These are phyloP conservation scores for Albugo laibachii DNA, from an alignment of 352 stramenopile species.

Conservation along the genomic window DNA sequence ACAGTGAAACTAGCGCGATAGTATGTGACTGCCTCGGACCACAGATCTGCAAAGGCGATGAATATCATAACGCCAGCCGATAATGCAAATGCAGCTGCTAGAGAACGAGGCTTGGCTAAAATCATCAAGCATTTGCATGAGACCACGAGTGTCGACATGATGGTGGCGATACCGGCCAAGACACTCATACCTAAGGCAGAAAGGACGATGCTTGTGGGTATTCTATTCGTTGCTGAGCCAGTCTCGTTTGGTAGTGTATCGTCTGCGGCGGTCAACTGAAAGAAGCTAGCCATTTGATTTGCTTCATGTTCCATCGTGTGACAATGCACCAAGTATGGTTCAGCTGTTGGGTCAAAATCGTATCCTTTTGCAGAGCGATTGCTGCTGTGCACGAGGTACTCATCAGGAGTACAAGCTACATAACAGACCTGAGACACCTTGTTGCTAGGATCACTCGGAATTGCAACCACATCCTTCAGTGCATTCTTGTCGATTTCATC, in stretches of 20 bases:
- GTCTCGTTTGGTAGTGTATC: slow-evolving; percentile 23
- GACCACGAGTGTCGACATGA: slow-evolving; percentile 41
- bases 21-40: slow-evolving; percentile 28
- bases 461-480: slow-evolving; percentile 56
- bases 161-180: slow-evolving; percentile 41
- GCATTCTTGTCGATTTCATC: slow-evolving; percentile 40
- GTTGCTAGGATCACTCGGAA: slow-evolving; percentile 24
- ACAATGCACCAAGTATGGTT: slow-evolving; percentile 58
- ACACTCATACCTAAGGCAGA: slow-evolving; percentile 61
- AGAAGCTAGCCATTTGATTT: slow-evolving; percentile 52
- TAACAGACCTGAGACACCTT: slow-evolving; percentile 51
- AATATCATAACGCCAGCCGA: slow-evolving; percentile 62
- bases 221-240: slow-evolving; percentile 8
- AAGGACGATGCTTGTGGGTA: slow-evolving; percentile 26
- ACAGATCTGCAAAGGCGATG: slow-evolving; percentile 51
- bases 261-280: slow-evolving; percentile 30
- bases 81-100: slow-evolving; percentile 48
- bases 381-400: slow-evolving; percentile 34
- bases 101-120: slow-evolving; percentile 24
- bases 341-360: slow-evolving; percentile 34
- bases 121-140: slow-evolving; percentile 44
- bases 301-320: slow-evolving; percentile 65
- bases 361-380: slow-evolving; percentile 29
- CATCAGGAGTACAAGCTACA: slow-evolving; percentile 44
- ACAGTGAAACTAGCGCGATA: slow-evolving; percentile 35